Percentiles rank a stretch among this genome's conserved stretches.
Conservation (phyloP, 2,329 filamentous ascomycete species). For the Monosporascus sp. region DNA sequence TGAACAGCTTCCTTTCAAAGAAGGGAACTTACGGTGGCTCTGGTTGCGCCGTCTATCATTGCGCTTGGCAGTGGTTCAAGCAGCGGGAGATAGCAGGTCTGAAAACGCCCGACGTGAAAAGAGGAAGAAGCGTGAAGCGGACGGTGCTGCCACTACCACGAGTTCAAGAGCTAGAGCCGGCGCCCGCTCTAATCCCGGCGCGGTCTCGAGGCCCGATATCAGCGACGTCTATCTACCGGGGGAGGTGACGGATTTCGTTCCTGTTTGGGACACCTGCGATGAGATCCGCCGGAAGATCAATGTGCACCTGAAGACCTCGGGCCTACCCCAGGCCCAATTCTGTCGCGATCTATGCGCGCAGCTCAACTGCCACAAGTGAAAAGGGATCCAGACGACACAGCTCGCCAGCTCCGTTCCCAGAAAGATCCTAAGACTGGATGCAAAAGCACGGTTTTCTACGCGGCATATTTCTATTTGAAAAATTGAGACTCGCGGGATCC, state of each 20-base stretch:
- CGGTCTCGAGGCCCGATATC: constrained; percentile 26
- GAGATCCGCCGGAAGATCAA: constrained; percentile 52
- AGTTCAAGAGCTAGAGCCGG: not conserved
- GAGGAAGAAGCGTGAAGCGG: constrained; percentile 5
- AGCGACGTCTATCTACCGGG: constrained; percentile 36
- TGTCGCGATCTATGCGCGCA: constrained; percentile 34
- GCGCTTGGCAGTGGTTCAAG: constrained; percentile 13
- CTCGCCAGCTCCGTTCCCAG: constrained; percentile 42
- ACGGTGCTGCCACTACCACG: not conserved
- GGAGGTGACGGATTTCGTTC: constrained; percentile 36
- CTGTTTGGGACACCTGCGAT: constrained; percentile 52
- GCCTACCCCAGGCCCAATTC: constrained; percentile 46
- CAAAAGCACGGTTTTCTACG: constrained; percentile 44
- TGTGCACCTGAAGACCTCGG: constrained; percentile 37
- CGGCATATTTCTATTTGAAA: constrained; percentile 54
- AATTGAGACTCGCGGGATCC: constrained; percentile 43
- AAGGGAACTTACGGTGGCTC: constrained; percentile 2
- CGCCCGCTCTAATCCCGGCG: constrained; percentile 1
- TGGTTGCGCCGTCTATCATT: constrained; percentile 4
- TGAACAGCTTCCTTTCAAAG: constrained; percentile 10
- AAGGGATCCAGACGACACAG: constrained; percentile 29
- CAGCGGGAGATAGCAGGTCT: constrained; percentile 12
- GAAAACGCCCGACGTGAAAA: constrained; percentile 17
- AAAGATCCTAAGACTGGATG: constrained; percentile 42
- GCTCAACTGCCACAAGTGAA: constrained; percentile 26